phyloP scores from a whole-genome alignment of 768 basidiomycete species.

The Amanita molliuscula region DNA sequence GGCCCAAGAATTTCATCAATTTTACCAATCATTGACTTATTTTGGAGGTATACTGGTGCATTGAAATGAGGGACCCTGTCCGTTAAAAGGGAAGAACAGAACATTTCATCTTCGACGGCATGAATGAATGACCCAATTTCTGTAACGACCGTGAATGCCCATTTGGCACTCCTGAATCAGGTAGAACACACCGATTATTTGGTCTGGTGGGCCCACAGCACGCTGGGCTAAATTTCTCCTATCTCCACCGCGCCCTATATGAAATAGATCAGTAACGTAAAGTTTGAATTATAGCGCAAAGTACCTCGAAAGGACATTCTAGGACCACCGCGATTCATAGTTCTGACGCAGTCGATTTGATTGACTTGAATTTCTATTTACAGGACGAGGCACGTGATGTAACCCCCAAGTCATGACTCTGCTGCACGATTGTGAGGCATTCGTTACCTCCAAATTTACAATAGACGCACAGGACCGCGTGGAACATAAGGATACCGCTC shows the following conservation, averaged over 20 bases:
- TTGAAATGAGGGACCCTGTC: conserved; percentile 99
- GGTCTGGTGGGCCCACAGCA: conserved; percentile 71
- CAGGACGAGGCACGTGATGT: not conserved
- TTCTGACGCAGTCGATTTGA: no score
- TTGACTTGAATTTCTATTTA: no score
- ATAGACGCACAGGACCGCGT: not conserved
- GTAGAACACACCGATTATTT: conserved; percentile 50
- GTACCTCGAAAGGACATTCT: conserved; percentile 27
- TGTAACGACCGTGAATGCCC: conserved; percentile 18
- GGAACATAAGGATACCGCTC: conserved; percentile 9
- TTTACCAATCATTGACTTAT: conserved; percentile 93
- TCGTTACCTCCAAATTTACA: not conserved
- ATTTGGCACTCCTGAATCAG: not conserved
- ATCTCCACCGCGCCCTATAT: conserved; percentile 30
- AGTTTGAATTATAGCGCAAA: not conserved
- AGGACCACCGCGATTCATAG: not conserved
- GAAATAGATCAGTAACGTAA: not conserved
- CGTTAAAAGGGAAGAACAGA: conserved; percentile 74
- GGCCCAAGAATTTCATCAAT: conserved; percentile 99
- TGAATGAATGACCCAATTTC: conserved; percentile 92
- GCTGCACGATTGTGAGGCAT: not conserved
- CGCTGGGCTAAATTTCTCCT: conserved; percentile 28
- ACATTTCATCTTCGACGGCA: conserved; percentile 97
- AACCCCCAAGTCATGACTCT: conserved; percentile 4
- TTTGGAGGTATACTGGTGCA: conserved; percentile 94